These are phyloP conservation scores for Cordyceps pruinosa DNA, from an alignment of 2,329 filamentous ascomycete genomes.

Conservation along the genomic window DNA sequence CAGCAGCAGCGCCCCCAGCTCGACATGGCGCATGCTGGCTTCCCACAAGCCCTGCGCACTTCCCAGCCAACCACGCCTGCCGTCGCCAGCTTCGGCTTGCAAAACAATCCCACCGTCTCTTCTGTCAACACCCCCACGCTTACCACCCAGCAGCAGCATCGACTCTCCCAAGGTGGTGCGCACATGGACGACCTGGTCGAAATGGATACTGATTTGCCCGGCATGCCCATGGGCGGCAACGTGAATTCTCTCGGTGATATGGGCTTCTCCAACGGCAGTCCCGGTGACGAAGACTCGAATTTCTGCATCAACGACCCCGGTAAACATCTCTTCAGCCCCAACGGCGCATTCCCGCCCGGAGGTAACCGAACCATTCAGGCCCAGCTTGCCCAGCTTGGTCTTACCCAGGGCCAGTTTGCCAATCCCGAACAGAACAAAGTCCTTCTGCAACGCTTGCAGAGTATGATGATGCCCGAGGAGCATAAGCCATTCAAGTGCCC, in stretches of 20 bases:
- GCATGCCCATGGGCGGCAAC: slow-evolving; percentile 53
- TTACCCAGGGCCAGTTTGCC: slow-evolving; percentile 69
- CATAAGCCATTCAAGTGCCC: slow-evolving; percentile 97
- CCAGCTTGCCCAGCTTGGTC: slow-evolving; percentile 63
- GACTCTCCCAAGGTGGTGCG: slow-evolving; percentile 52
- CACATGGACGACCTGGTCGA: slow-evolving; percentile 45
- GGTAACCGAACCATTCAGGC: slow-evolving; percentile 61
- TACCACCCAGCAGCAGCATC: slow-evolving; percentile 68
- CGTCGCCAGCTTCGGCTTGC: slow-evolving; percentile 67
- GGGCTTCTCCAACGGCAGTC: slow-evolving; percentile 40
- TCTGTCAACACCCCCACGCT: slow-evolving; percentile 94
- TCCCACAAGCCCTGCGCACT: slow-evolving; percentile 70
- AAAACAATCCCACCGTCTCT: slow-evolving; percentile 92
- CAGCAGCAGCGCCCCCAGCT: slow-evolving; percentile 62
- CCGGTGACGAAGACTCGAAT: slow-evolving; percentile 34
- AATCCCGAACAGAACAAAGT: slow-evolving; percentile 65
- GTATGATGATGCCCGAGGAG: slow-evolving; percentile 71
- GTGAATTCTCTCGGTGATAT: slow-evolving; percentile 44
- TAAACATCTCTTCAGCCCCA: slow-evolving; percentile 85
- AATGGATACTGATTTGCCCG: slow-evolving; percentile 66
- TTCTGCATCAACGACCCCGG: slow-evolving; percentile 85
- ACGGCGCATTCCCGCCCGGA: slow-evolving; percentile 60
- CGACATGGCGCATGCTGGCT: slow-evolving; percentile 71
- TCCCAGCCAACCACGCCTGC: slow-evolving; percentile 84
- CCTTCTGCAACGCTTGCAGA: slow-evolving; percentile 50